Evolutionary conservation across 2,329 filamentous ascomycete genomes (phyloP), one percentile per base, ranked within the genome.

Genomic region (Dactylellina parvicollis): DNA sequence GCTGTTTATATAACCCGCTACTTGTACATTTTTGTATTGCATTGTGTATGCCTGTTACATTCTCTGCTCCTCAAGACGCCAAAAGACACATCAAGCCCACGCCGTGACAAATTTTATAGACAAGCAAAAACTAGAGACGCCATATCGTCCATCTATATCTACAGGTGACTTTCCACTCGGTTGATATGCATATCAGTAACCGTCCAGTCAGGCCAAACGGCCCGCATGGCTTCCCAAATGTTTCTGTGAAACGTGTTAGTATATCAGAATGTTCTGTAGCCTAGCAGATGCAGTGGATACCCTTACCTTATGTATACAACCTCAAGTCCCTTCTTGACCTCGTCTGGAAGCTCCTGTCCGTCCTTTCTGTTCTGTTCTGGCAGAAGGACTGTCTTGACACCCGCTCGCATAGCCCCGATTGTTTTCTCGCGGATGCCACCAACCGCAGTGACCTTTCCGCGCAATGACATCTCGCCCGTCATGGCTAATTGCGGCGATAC

Each of bases 361-460:
- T 99, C 95, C 82, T 98, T 98, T 75, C 89, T 86, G 80, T 99
- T 99, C 77, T 91, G 90, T 30, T 89, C 86, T 2, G 95, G 95
- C 5, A 99, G 83, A 72, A 99, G 81, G 5, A 99, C 94, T 30
- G 92, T 94, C 85, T 96, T 96, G 74, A 99, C 94, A 26, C 95
- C 95, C 1, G 95, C 95, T 62, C 94, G 87, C 79, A 96, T 84
- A 7, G 95, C 95, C 20, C 95, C 95, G 79, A 99, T 98, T 59
- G 98, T 85, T 82, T 99, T 99, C 86, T 99, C 94, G 82, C 98
- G 97, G 83, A 99, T 98, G 16, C 95, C 95, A 59, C 95, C 65
- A 46, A 99, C 95, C 24, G 94, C 92, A 82, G 95, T 92, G 65
- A 99, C 90, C 76, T 92, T 88, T 20, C 95, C 95, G 42, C 95